Evolutionary conservation across 257 asterid genomes (phyloP), one percentile per base, ranked within the genome.

Genomic region (Przewalskia tangutica): DNA sequence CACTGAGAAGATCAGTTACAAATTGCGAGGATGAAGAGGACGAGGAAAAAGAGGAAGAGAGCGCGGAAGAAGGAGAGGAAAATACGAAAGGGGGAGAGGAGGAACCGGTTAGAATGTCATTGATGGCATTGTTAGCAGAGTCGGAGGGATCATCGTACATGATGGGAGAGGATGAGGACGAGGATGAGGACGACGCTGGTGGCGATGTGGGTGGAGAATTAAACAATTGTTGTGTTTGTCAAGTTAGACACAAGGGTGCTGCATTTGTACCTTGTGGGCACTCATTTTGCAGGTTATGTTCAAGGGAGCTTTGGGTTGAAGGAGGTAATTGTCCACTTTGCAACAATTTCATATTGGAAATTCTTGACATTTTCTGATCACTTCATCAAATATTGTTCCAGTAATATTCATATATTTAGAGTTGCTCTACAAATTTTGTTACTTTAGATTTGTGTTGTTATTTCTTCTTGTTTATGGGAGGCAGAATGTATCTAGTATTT

Each of bases 201-300:
- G 66, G 60, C 2, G 83, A 51, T 51, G 84, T 34, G 9, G 86
- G 73, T 12, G 85, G 81, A 9, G 71, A 89, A 3, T 84, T 84
- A 81, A 77, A 58, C 20, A 87, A 64, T 51, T 95, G 98, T 76
- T 91, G 98, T 60, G 94, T 93, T 0, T 95, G 98, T 56, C 90
- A 92, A 97, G 95, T 93, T 50, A 88, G 97, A 92, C 98, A 92
- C 68, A 95, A 89, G 60, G 98, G 98, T 27, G 84, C 94, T 38
- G 95, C 97, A 27, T 93, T 92, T 81, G 90, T 89, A n/a, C 98
- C 94, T 0, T 94, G 99, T 42, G 98, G 99, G 2, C 99, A 94
- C 73, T 91, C 99, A 0, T 96, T 94, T 73, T 96, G 98, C 86
- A 80, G 98, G 88, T 76, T 92, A 17, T 93, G 98, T 71, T 95